phyloP scores from a whole-genome alignment of 1,284 basidiomycete genomes.

The Sanghuangporus sanghuang region DNA sequence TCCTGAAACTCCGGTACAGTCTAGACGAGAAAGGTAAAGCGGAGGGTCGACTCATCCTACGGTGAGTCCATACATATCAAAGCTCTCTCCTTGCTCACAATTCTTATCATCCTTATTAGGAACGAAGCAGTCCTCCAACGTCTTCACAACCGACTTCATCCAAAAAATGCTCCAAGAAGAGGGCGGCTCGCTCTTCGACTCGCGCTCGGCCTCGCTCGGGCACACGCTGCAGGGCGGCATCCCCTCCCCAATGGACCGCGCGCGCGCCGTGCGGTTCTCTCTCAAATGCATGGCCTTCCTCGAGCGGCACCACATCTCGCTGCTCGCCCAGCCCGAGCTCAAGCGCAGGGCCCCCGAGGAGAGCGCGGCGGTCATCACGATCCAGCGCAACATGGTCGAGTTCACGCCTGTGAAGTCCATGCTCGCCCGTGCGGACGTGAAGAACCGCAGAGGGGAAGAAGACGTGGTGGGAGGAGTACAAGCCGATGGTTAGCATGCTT shows the following conservation, averaged over 20 bases:
- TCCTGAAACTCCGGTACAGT: constrained; percentile 81
- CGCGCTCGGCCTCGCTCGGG: constrained; percentile 89
- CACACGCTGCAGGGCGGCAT: constrained; percentile 96
- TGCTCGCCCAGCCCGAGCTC: constrained; percentile 43
- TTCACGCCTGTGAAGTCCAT: constrained; percentile 87
- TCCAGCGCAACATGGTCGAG: constrained; percentile 74
- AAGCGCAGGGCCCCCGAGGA: constrained; percentile 50
- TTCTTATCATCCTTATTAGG: constrained; percentile 43
- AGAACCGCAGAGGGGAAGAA: constrained; percentile 78
- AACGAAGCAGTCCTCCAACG: constrained; percentile 83
- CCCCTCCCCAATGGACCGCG: constrained; percentile 91
- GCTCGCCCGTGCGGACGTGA: constrained; percentile 84
- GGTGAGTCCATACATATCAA: constrained; percentile 43
- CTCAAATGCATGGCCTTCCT: constrained; percentile 94
- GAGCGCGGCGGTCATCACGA: constrained; percentile 87
- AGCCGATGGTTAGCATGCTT: constrained; percentile 69
- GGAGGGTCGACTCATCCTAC: constrained; percentile 90
- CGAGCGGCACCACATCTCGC: constrained; percentile 67
- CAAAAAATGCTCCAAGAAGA: constrained; percentile 95
- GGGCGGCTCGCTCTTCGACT: constrained; percentile 88
- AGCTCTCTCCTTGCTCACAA: neutral
- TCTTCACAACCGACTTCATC: constrained; percentile 91
- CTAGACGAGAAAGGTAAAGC: constrained; percentile 86
- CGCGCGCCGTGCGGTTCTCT: constrained; percentile 85
- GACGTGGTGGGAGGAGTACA: constrained; percentile 78